A percentile compares a stretch with the other conserved stretches of the same genome.
These are phyloP conservation scores for Boletus sensibilis DNA, from an alignment of 768 basidiomycete species.

Conservation along the genomic window DNA sequence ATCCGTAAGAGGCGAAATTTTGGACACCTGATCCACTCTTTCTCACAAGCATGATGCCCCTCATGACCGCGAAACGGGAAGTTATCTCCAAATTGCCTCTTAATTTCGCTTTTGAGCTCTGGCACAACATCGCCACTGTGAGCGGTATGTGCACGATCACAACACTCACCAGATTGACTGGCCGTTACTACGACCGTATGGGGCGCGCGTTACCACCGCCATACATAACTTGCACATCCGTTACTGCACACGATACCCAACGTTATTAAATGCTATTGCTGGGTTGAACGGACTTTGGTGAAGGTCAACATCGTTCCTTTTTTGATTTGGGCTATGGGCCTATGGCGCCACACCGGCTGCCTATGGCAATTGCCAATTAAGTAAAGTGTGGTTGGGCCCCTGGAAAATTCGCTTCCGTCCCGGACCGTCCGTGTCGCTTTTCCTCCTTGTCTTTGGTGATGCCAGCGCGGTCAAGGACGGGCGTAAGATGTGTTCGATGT, in stretches of 20 bases:
- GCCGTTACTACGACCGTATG: neutral
- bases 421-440: neutral
- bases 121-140: no score
- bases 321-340: no score
- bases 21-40: neutral
- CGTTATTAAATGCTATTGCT: neutral
- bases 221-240: neutral
- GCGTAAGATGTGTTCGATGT: conserved; percentile 15
- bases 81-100: neutral
- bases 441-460: neutral
- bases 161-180: neutral
- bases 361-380: no score
- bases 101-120: neutral
- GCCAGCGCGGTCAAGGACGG: neutral
- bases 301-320: no score
- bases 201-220: neutral
- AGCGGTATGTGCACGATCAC: neutral
- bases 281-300: neutral
- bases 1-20: neutral
- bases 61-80: neutral
- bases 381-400: no score
- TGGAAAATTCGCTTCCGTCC: neutral
- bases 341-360: no score
- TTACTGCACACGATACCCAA: neutral
- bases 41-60: neutral